These are phyloP conservation scores for Melastoma malabathricum DNA, from an alignment of 345 rosid species.

Conservation along the genomic window DNA sequence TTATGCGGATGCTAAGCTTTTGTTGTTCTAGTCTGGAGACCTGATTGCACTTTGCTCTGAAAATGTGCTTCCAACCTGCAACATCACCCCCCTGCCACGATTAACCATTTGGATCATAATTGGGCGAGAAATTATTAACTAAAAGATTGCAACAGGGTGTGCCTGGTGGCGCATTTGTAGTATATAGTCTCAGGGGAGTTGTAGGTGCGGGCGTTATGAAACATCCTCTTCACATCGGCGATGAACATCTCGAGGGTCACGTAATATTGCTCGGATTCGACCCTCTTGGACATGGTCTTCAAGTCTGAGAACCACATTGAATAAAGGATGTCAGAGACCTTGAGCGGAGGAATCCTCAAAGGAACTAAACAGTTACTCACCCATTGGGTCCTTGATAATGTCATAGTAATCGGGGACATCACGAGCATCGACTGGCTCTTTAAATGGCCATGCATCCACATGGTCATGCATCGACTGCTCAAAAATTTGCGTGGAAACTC, in stretches of 20 bases:
- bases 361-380: conserved; percentile 21
- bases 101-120: neutral
- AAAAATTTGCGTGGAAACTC: neutral
- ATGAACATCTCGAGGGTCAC: conserved; percentile 92
- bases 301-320: conserved; percentile 41
- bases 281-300: conserved; percentile 82
- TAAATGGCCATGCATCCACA: conserved; percentile 96
- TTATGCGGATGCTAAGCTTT: conserved; percentile 34
- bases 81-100: no score
- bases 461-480: conserved; percentile 87
- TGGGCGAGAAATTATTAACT: neutral
- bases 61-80: conserved; percentile 81
- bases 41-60: conserved; percentile 75
- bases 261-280: conserved; percentile 89
- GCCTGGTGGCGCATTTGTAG: conserved; percentile 80
- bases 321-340: neutral
- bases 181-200: conserved; percentile 92
- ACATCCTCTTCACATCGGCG: conserved; percentile 93
- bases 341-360: no score
- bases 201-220: conserved; percentile 74
- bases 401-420: conserved; percentile 99
- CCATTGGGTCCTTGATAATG: conserved; percentile 96
- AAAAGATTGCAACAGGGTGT: neutral
- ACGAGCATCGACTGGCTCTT: conserved; percentile 87
- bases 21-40: conserved; percentile 44